phyloP scores from a whole-genome alignment of 176 grass and related monocot genomes.

The Cenchrus americanus region DNA sequence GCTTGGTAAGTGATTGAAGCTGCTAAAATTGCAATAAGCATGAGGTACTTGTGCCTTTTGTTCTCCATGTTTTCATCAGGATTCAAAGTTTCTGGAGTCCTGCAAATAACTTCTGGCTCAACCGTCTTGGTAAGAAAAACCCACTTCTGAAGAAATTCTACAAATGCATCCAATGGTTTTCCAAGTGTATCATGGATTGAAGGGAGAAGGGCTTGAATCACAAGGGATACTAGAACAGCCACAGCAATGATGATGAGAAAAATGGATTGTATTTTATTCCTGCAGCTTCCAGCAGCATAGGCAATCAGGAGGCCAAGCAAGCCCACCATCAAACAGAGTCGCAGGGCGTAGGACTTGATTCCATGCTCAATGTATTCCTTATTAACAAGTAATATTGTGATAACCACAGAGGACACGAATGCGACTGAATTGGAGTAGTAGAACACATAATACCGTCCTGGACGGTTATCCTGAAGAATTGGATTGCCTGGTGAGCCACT shows the following conservation, averaged over 20 bases:
- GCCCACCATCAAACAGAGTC: constrained; percentile 28
- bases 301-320: constrained; percentile 40
- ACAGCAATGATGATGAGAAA: constrained; percentile 35
- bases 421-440: constrained; percentile 46
- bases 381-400: constrained; percentile 45
- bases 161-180: not conserved
- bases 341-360: constrained; percentile 42
- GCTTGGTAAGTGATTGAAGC: constrained; percentile 60
- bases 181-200: not conserved
- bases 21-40: constrained; percentile 61
- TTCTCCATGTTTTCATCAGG: not conserved
- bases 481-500: constrained; percentile 32
- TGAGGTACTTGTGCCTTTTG: constrained; percentile 52
- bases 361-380: constrained; percentile 46
- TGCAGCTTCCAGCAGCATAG: constrained; percentile 50
- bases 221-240: constrained; percentile 30
- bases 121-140: not conserved
- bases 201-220: constrained; percentile 34
- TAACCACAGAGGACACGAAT: constrained; percentile 45
- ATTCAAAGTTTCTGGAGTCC: not conserved
- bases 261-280: constrained; percentile 11
- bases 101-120: not conserved
- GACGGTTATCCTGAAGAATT: constrained; percentile 45
- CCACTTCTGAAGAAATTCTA: not conserved
- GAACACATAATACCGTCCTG: constrained; percentile 22